These are phyloP conservation scores for Cymbopogon citratus DNA, from an alignment of 176 grass and related monocot genomes.

Conservation along the genomic window DNA sequence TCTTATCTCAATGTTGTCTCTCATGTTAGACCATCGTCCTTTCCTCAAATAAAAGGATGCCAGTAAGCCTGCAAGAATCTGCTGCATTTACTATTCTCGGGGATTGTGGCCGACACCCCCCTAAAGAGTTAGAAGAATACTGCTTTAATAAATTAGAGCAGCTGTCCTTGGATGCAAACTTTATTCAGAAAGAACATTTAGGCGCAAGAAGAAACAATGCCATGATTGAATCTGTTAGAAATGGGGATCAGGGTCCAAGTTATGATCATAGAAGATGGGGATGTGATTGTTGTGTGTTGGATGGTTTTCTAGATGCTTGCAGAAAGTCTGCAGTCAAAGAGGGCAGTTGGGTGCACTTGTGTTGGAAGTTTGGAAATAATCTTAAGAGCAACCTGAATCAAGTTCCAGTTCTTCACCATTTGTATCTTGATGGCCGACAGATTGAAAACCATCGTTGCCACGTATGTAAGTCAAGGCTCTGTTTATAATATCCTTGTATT, in stretches of 20 bases:
- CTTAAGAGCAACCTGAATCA: slow-evolving; percentile 30
- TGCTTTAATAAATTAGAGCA: slow-evolving; percentile 27
- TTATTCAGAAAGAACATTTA: slow-evolving; percentile 21
- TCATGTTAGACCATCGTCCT: slow-evolving; percentile 47
- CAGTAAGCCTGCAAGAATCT: slow-evolving; percentile 44
- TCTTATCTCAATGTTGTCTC: slow-evolving; percentile 24
- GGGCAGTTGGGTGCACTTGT: slow-evolving; percentile 51
- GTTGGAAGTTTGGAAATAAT: slow-evolving; percentile 36
- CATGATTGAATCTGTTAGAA: slow-evolving; percentile 10
- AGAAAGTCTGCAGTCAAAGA: slow-evolving; percentile 46
- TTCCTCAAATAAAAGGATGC: slow-evolving; percentile 64
- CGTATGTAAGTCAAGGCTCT: slow-evolving; percentile 79
- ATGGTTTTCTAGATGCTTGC: slow-evolving; percentile 52
- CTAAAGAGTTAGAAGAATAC: slow-evolving; percentile 23
- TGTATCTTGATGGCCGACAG: slow-evolving; percentile 45
- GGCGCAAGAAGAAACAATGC: slow-evolving; percentile 17
- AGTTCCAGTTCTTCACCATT: slow-evolving; percentile 50
- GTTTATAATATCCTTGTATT: slow-evolving; percentile 21
- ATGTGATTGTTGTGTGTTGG: slow-evolving; percentile 37
- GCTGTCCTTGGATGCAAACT: not conserved
- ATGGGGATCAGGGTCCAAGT: slow-evolving; percentile 10
- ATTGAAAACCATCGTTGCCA: slow-evolving; percentile 60
- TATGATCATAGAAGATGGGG: slow-evolving; percentile 23
- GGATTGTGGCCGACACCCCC: slow-evolving; percentile 33
- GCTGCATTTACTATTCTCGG: slow-evolving; percentile 60